Evolutionary conservation across 2,329 filamentous ascomycete genomes (phyloP).

Genomic region (Sphaerulina vaccinii): DNA sequence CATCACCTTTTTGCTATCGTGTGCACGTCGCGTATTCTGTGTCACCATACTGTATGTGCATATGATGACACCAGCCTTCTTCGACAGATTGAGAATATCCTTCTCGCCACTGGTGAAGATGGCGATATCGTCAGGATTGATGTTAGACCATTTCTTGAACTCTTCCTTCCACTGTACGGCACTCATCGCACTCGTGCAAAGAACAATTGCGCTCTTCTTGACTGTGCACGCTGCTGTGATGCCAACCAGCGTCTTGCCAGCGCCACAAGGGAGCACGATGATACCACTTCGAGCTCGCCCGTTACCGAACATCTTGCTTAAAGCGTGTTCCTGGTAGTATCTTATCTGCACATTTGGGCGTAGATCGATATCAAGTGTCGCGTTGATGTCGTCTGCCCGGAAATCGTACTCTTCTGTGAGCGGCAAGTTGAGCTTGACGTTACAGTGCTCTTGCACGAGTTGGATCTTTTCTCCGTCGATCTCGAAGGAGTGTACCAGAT

Average conservation of each 20-base stretch:
- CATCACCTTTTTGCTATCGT: conserved; percentile 98
- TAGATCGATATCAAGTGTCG: conserved; percentile 90
- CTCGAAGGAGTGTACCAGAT: conserved; percentile 90
- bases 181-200: conserved; percentile 97
- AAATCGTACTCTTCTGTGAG: conserved; percentile 98
- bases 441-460: conserved; percentile 81
- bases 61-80: conserved; percentile 92
- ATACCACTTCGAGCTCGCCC: conserved; percentile 95
- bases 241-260: conserved; percentile 95
- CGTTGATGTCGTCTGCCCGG: conserved; percentile 81
- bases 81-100: conserved; percentile 64
- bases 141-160: conserved; percentile 99
- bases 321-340: conserved; percentile 92
- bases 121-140: conserved; percentile 87
- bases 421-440: conserved; percentile 76
- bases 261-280: conserved; percentile 93
- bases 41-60: conserved; percentile 99
- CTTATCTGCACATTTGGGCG: conserved; percentile 87
- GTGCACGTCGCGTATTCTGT: conserved; percentile 78
- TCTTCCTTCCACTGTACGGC: conserved; percentile 96
- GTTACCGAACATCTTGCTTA: conserved; percentile 99
- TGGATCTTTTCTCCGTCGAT: conserved; percentile 81
- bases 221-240: conserved; percentile 97
- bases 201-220: conserved; percentile 91
- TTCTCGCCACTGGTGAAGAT: conserved; percentile 95